phyloP scores from a whole-genome alignment of 805 yeast genomes.

The Myxozyma nipponensis region DNA sequence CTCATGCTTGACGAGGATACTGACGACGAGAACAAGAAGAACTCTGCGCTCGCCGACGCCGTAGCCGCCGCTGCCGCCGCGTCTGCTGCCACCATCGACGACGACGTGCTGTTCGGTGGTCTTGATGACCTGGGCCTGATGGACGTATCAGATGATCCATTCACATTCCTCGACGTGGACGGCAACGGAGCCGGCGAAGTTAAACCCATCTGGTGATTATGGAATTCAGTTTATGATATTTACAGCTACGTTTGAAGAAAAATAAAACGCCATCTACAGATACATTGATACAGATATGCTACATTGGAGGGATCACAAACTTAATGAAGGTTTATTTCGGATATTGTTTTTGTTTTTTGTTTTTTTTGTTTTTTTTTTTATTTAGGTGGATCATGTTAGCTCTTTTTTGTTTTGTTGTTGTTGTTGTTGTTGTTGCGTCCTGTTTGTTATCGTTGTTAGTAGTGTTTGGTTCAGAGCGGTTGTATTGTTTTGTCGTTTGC shows the following conservation, averaged over 20 bases:
- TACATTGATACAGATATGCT: too few relatives aligned
- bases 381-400: neutral
- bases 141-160: constrained; percentile 18
- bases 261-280: too few relatives aligned
- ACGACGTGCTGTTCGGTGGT: constrained; percentile 6
- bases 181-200: constrained; percentile 20
- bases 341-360: too few relatives aligned
- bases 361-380: neutral
- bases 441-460: neutral
- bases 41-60: neutral
- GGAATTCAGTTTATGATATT: too few relatives aligned
- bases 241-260: neutral
- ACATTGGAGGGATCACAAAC: too few relatives aligned
- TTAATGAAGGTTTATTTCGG: too few relatives aligned
- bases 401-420: neutral
- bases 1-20: neutral
- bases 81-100: neutral
- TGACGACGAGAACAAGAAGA: neutral
- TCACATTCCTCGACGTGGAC: constrained; percentile 18
- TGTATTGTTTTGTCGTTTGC: too few relatives aligned
- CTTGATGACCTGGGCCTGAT: constrained; percentile 4
- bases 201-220: neutral
- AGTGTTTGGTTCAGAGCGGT: too few relatives aligned
- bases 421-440: neutral
- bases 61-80: neutral